phyloP scores from a whole-genome alignment of 257 asterid species.

The Nemophila menziesii region DNA sequence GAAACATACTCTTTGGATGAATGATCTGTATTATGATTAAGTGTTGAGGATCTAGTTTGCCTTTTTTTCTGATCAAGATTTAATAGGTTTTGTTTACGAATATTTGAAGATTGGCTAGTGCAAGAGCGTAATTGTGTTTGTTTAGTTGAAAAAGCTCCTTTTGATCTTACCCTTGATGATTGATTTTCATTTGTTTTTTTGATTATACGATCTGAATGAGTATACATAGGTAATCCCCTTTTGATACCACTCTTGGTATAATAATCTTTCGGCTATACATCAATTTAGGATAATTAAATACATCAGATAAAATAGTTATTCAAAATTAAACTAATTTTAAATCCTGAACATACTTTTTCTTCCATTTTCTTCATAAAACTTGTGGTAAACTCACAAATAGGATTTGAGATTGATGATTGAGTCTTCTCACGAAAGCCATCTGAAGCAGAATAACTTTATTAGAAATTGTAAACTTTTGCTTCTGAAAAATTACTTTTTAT shows the following conservation, averaged over 20 bases:
- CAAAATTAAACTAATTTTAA: slow-evolving; percentile 10
- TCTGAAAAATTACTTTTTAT: not conserved
- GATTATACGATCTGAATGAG: slow-evolving; percentile 15
- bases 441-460: slow-evolving; percentile 14
- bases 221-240: slow-evolving; percentile 32
- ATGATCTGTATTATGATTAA: slow-evolving; percentile 20
- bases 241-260: slow-evolving; percentile 18
- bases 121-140: slow-evolving; percentile 38
- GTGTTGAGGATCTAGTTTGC: slow-evolving; percentile 19
- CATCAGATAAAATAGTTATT: slow-evolving; percentile 14
- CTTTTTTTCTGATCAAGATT: slow-evolving; percentile 23
- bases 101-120: slow-evolving; percentile 21
- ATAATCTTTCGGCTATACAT: slow-evolving; percentile 27
- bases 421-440: slow-evolving; percentile 23
- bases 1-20: slow-evolving; percentile 33
- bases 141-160: slow-evolving; percentile 28
- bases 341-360: slow-evolving; percentile 15
- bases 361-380: slow-evolving; percentile 29
- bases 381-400: slow-evolving; percentile 25
- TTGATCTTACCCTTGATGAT: slow-evolving; percentile 17
- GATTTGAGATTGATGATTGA: slow-evolving; percentile 19
- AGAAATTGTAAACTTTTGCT: not conserved
- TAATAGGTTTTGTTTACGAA: slow-evolving; percentile 18
- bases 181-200: slow-evolving; percentile 16
- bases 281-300: slow-evolving; percentile 14